These are phyloP conservation scores for Neonectria neomacrospora DNA, from an alignment of 2,329 filamentous ascomycete species.

Conservation along the genomic window DNA sequence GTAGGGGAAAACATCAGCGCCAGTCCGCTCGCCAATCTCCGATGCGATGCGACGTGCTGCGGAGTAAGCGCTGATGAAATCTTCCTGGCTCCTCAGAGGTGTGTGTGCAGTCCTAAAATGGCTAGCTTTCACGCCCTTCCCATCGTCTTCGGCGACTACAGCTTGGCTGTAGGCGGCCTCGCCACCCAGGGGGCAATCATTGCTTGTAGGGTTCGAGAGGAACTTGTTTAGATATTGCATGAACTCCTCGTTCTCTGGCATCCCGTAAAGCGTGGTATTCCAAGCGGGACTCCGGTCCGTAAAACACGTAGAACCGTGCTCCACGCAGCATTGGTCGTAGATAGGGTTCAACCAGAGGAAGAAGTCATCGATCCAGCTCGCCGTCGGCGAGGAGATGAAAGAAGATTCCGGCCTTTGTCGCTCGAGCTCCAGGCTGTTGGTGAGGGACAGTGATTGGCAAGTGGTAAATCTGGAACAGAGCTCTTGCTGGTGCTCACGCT, in stretches of 20 bases:
- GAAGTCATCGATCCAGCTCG: constrained; percentile 97
- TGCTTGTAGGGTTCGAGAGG: constrained; percentile 81
- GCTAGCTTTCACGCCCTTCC: constrained; percentile 77
- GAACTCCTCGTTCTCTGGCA: constrained; percentile 95
- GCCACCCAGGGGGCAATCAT: constrained; percentile 88
- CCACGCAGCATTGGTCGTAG: constrained; percentile 75
- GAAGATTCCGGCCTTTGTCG: constrained; percentile 88
- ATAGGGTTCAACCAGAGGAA: constrained; percentile 96
- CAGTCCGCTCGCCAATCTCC: constrained; percentile 76
- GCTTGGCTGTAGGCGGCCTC: constrained; percentile 88
- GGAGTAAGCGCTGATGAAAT: constrained; percentile 92
- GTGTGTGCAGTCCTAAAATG: constrained; percentile 94
- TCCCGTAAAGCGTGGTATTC: constrained; percentile 89
- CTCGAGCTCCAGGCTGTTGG: constrained; percentile 93
- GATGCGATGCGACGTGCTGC: constrained; percentile 88
- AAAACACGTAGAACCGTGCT: constrained; percentile 80
- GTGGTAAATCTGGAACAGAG: constrained; percentile 92
- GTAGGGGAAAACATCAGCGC: constrained; percentile 92
- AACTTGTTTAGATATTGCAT: constrained; percentile 86
- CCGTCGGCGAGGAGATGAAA: constrained; percentile 87
- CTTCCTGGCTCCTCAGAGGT: constrained; percentile 85
- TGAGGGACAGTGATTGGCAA: constrained; percentile 83
- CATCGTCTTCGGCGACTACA: constrained; percentile 78
- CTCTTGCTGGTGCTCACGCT: constrained; percentile 80
- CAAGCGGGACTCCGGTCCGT: constrained; percentile 79